These are phyloP conservation scores for Magnusiomyces clavatus DNA, from an alignment of 1,139 yeast species.

Conservation along the genomic window DNA sequence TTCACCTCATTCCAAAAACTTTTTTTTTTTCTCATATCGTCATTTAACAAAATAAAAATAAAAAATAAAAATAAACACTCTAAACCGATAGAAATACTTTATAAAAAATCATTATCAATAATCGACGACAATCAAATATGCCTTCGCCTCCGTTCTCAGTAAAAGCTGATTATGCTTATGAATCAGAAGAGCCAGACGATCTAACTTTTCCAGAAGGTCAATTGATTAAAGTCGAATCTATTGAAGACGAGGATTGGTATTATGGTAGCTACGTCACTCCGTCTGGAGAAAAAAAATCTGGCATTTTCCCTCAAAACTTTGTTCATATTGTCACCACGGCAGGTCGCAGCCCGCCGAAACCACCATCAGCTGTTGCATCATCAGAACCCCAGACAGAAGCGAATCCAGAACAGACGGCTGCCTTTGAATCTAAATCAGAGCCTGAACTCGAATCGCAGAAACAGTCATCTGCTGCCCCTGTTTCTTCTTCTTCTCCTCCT, in stretches of 20 bases:
- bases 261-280: constrained; percentile 53
- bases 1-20: background rate
- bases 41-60: background rate
- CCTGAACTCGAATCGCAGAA: constrained; percentile 8
- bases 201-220: constrained; percentile 62
- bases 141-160: constrained; percentile 52
- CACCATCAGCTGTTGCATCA: constrained; percentile 10
- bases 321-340: constrained; percentile 41
- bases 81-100: background rate
- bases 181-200: constrained; percentile 80
- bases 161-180: constrained; percentile 61
- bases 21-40: background rate
- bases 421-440: constrained; percentile 15
- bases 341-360: constrained; percentile 13
- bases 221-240: constrained; percentile 58
- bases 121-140: constrained; percentile 1
- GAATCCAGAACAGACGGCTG: constrained; percentile 12
- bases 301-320: constrained; percentile 85
- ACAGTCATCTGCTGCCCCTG: constrained; percentile 11
- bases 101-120: background rate
- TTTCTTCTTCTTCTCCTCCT: constrained; percentile 4
- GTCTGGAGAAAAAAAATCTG: constrained; percentile 39
- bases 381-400: constrained; percentile 6
- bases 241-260: constrained; percentile 91
- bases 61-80: background rate